phyloP scores from a whole-genome alignment of 1,139 yeast genomes.

The Geotrichum bryndzae region DNA sequence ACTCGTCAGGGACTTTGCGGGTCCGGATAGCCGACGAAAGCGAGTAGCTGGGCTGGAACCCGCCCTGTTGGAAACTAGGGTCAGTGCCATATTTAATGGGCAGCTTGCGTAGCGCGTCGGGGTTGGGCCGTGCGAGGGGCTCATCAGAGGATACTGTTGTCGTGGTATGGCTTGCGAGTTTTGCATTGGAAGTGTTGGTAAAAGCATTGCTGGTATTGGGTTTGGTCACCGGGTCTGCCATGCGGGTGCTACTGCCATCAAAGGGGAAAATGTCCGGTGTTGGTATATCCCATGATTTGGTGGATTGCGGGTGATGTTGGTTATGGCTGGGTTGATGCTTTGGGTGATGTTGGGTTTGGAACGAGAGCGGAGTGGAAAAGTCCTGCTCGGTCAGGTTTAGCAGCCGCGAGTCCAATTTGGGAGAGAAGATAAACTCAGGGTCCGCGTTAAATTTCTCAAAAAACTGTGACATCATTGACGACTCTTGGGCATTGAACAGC shows the following conservation, averaged over 20 bases:
- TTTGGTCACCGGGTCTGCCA: not conserved
- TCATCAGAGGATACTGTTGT: not conserved
- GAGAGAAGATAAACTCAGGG: conserved; percentile 34
- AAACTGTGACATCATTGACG: conserved; percentile 35
- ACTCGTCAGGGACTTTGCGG: conserved; percentile 18
- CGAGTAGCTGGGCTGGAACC: conserved; percentile 14
- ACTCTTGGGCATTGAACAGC: conserved; percentile 35
- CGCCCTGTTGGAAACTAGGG: conserved; percentile 14
- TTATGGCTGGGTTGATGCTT: not conserved
- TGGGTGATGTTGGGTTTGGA: not conserved
- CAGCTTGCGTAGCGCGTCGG: conserved; percentile 7
- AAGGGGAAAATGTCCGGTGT: conserved; percentile 10
- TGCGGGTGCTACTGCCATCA: not conserved
- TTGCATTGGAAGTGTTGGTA: not conserved
- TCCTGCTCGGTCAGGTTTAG: conserved; percentile 9
- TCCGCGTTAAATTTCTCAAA: conserved; percentile 37
- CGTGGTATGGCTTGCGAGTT: not conserved
- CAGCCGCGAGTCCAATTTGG: conserved; percentile 24
- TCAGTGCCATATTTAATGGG: conserved; percentile 15
- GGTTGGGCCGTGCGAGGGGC: not conserved
- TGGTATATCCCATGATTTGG: conserved; percentile 6
- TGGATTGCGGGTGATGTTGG: not conserved
- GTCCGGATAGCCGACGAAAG: conserved; percentile 4
- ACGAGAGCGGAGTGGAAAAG: conserved; percentile 8
- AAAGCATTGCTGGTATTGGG: not conserved